Evolutionary conservation across 2,329 filamentous ascomycete species (phyloP), one percentile per base, ranked within the genome.

Genomic region (Hirsutella rhossiliensis): DNA sequence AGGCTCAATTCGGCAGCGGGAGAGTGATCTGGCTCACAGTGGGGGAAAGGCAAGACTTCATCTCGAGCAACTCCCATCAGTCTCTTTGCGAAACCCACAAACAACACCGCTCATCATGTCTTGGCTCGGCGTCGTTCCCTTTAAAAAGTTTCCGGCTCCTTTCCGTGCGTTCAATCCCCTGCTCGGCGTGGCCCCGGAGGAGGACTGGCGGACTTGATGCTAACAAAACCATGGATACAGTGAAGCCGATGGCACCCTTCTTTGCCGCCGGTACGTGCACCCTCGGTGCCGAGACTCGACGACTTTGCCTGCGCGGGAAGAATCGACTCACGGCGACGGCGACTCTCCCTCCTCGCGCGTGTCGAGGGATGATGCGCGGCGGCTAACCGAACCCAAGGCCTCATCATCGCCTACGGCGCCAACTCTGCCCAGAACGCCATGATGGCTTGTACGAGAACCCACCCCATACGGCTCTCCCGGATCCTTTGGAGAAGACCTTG

Each of bases 231-330:
- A 27, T 9, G 23, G 61, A 65, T 63, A 96, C 63, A 97, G 90
- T 87, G 72, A 78, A 79, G 76, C 88, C 90, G 58, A 82, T 94
- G 82, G 80, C 79, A 66, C 90, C 90, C 57, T 97, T 97, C 80
- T 92, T 89, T 76, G 75, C 77, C 68, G 90, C 90, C 65, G 88
- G 90, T 95, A 92, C 63, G 85, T 75, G 34, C 45, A 50, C 53
- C n/a, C 53, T 54, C 47, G 50, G 31, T 29, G 43, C 37, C 29
- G 36, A 27, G 23, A 40, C 30, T 36, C 41, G 45, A 47, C n/a
- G 5, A 13, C 5, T 2, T 13, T n/a, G 31, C 6, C 11, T 32
- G 31, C 31, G 31, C 31, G n/a, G 13, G 3, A 5, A 13, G 31
- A 13, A 13, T 5, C 12, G 31, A 32, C n/a, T n/a, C 12, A 32